Base-by-base conservation (phyloP, 768 basidiomycete genomes). In the Coprinopsis sp. region DNA sequence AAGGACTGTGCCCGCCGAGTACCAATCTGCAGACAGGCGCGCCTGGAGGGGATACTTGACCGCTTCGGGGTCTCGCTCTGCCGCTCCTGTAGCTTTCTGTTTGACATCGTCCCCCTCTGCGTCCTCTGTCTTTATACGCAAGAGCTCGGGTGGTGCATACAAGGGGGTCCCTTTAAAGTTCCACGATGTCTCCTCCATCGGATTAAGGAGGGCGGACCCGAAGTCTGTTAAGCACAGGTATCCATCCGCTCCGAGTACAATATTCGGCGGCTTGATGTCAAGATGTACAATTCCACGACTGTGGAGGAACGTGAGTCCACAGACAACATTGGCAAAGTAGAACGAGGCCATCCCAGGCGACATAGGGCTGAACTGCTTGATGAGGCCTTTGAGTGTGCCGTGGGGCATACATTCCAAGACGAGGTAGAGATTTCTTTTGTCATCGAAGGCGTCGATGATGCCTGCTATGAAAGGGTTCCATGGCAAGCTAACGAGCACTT, bases 201-300 rank as follows among this genome's bases (percentile, higher is more conserved):
- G 50, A 51, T 46, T 40, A 28, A 34, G 58, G 0, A 61, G 50
- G 4, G 73, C 64, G 19, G 62, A 49, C 3, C 78, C 79, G 51
- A 84, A 78, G 54, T 82, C 80, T 7, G 69, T 68, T 1, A 83
- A 49, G 46, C 63, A 58, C 22, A 81, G 64, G 53, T 82, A 82
- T 21, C 80, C 81, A 54, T 79, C 77, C 2, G 66, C 53, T 33
- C 75, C 77, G 51, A 79, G 67, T 46, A 84, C 69, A 21, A 87
- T 67, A 58, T 84, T 87, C 44, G 73, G 70, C 2, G 83, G 82
- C 54, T 82, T 84, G 63, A 87, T 77, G 55, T 84, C 82, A 31
- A 81, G 77, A 54, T 85, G 82, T 30, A 84, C 77, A 57, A 84
- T 78, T 21, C 82, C 81, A 52, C 73, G 71, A 46, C 71, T 67